These are phyloP conservation scores for Schoenoplectus tabernaemontani DNA, from an alignment of 202 grass and related monocot genomes.

Conservation along the genomic window DNA sequence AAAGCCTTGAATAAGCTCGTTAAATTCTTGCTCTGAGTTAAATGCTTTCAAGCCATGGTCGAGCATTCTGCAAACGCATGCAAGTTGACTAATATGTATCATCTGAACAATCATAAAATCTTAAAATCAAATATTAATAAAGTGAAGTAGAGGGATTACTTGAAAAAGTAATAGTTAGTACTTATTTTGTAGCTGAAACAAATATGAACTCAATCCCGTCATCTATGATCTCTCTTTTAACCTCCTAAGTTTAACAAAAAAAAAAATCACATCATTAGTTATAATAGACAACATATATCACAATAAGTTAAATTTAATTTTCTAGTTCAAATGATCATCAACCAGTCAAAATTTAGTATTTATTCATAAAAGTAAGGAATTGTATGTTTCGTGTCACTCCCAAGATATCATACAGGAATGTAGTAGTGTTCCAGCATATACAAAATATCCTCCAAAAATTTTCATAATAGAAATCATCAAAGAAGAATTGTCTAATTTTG, in stretches of 20 bases:
- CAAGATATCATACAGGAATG: background rate
- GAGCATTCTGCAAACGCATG: background rate
- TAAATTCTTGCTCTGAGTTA: background rate
- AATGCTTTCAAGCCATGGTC: background rate
- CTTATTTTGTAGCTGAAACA: background rate
- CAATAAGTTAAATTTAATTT: background rate
- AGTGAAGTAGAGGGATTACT: background rate
- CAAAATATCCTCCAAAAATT: background rate
- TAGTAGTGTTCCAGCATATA: background rate
- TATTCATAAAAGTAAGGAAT: background rate
- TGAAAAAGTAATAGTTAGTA: background rate
- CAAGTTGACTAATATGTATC: background rate
- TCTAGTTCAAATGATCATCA: background rate
- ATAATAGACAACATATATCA: background rate
- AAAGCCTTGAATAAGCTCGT: background rate
- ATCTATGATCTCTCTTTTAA: background rate
- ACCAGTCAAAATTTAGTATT: background rate
- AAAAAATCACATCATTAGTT: background rate
- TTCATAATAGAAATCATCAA: background rate
- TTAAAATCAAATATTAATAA: background rate
- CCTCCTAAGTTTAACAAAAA: background rate
- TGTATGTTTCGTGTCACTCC: background rate
- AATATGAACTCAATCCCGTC: background rate
- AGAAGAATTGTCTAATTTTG: background rate
- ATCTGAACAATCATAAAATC: background rate